These are phyloP conservation scores for Lactifluus piperatus DNA, from an alignment of 768 basidiomycete genomes.

Conservation along the genomic window DNA sequence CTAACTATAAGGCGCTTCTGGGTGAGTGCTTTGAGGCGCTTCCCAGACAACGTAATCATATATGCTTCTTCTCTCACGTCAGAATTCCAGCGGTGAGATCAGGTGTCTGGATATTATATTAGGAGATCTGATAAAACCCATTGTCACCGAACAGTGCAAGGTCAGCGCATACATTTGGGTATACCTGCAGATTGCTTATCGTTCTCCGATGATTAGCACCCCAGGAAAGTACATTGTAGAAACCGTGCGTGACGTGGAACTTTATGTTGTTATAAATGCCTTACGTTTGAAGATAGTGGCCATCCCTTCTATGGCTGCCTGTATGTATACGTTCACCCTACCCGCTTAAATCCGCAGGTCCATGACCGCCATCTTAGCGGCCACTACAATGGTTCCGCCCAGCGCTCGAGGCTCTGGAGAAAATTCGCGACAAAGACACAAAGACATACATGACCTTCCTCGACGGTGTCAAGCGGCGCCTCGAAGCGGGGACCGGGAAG, in stretches of 20 bases:
- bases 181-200: neutral
- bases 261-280: neutral
- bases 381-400: conserved; percentile 16
- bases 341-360: neutral
- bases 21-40: neutral
- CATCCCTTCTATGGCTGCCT: conserved; percentile 10
- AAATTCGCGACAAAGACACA: neutral
- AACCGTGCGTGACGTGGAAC: neutral
- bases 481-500: neutral
- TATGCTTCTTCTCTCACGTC: neutral
- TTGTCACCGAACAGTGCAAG: neutral
- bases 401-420: neutral
- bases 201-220: neutral
- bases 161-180: neutral
- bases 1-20: neutral
- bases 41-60: neutral
- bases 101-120: neutral
- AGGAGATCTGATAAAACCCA: neutral
- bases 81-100: conserved; percentile 1
- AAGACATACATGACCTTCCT: neutral
- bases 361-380: neutral
- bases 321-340: neutral
- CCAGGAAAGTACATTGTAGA: conserved; percentile 4
- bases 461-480: neutral
- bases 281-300: neutral